A percentile compares a stretch with the other conserved stretches of the same genome.
These are phyloP conservation scores for Monilinia vaccinii-corymbosi DNA, from an alignment of 2,329 filamentous ascomycete genomes.

Conservation along the genomic window DNA sequence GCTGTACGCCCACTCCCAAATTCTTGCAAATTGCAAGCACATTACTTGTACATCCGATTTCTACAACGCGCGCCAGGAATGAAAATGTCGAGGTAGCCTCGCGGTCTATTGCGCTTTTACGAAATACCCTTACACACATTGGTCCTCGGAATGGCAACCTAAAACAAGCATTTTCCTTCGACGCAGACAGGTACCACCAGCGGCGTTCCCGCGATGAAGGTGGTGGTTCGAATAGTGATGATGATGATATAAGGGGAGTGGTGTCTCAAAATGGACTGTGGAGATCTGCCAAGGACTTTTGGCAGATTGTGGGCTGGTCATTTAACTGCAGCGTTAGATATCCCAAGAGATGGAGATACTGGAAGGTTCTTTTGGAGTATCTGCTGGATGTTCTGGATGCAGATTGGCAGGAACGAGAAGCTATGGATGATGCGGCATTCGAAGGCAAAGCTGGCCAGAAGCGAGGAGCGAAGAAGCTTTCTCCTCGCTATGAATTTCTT, in stretches of 20 bases:
- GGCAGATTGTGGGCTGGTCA: conserved; percentile 82
- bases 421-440: conserved; percentile 33
- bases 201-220: conserved; percentile 30
- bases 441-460: conserved; percentile 22
- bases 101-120: conserved; percentile 61
- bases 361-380: conserved; percentile 71
- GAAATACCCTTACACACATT: conserved; percentile 52
- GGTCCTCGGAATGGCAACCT: conserved; percentile 65
- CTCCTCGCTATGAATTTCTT: conserved; percentile 31
- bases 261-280: conserved; percentile 63
- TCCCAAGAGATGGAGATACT: conserved; percentile 68
- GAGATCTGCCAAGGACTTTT: conserved; percentile 74
- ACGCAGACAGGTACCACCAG: conserved; percentile 23
- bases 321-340: conserved; percentile 78
- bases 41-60: conserved; percentile 69
- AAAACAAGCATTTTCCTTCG: conserved; percentile 63
- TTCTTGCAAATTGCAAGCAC: conserved; percentile 73
- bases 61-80: conserved; percentile 64
- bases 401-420: conserved; percentile 54
- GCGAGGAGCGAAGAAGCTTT: conserved; percentile 14
- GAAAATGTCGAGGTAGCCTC: conserved; percentile 54
- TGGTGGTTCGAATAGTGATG: conserved; percentile 37
- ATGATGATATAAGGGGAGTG: conserved; percentile 41
- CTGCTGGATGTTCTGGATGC: conserved; percentile 70
- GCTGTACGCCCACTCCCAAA: conserved; percentile 58